These are phyloP conservation scores for Stenocarpella maydis DNA, from an alignment of 2,329 filamentous ascomycete species.

Conservation along the genomic window DNA sequence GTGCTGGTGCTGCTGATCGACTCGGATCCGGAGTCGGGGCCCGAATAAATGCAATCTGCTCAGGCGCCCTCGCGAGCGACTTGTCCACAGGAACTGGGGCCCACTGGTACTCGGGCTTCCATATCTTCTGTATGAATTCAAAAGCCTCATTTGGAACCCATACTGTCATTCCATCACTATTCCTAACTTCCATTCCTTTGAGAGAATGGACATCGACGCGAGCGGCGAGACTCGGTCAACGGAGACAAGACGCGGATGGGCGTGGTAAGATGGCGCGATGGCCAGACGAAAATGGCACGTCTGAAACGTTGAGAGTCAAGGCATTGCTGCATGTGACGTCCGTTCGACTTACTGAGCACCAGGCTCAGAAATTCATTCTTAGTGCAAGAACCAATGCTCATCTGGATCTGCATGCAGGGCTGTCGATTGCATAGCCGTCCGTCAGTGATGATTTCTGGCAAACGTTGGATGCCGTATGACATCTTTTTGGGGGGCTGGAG, in stretches of 20 bases:
- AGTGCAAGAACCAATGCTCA: not conserved
- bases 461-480: conserved; percentile 18
- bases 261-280: not conserved
- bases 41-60: conserved; percentile 30
- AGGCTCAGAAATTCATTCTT: conserved; percentile 21
- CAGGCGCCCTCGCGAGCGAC: conserved; percentile 29
- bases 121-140: conserved; percentile 30
- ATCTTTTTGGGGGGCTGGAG: conserved; percentile 12
- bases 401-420: not conserved
- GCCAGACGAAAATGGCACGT: not conserved
- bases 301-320: conserved; percentile 20
- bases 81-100: conserved; percentile 32
- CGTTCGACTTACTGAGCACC: conserved; percentile 22
- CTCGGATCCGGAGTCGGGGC: not conserved
- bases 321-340: conserved; percentile 24
- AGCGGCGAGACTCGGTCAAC: conserved; percentile 12
- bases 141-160: conserved; percentile 35
- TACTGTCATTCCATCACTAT: conserved; percentile 33
- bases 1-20: not conserved
- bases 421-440: not conserved
- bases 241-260: not conserved
- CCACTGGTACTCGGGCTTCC: conserved; percentile 35
- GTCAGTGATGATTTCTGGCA: not conserved
- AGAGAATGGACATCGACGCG: conserved; percentile 31
- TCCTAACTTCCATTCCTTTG: conserved; percentile 32